A percentile compares a stretch with the other conserved stretches of the same genome.
Evolutionary conservation across 2,329 filamentous ascomycete genomes (phyloP).

Genomic region (Nemania abortiva): DNA sequence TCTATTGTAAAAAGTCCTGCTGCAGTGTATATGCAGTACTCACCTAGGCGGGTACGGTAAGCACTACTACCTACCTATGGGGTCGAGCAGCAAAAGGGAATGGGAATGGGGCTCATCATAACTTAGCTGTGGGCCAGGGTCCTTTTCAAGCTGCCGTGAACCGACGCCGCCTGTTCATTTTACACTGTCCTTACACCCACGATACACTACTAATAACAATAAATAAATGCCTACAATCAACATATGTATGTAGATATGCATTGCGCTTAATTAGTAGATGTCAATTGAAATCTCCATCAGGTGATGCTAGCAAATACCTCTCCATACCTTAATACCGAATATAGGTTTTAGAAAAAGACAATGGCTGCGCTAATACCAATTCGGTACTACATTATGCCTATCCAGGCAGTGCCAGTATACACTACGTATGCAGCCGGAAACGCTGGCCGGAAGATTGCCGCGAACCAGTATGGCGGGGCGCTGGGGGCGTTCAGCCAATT

Average conservation of each 20-base stretch:
- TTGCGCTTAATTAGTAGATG: neutral
- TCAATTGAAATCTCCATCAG: neutral
- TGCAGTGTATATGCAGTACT: neutral
- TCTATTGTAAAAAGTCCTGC: neutral
- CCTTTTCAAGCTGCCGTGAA: slow-evolving; percentile 8
- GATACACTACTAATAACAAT: neutral
- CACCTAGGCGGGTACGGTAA: neutral
- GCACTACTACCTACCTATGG: neutral
- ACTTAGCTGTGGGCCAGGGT: neutral
- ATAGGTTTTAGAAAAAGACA: neutral
- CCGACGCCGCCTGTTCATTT: neutral
- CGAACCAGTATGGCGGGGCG: slow-evolving; percentile 39
- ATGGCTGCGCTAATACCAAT: slow-evolving; percentile 36
- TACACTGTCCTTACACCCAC: neutral
- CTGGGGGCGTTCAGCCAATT: slow-evolving; percentile 29
- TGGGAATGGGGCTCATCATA: neutral
- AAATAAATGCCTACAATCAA: neutral
- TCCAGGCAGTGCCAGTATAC: neutral
- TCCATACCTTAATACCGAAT: too few relatives aligned
- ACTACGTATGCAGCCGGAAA: slow-evolving; percentile 36
- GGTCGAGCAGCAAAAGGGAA: too few relatives aligned
- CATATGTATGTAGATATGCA: neutral
- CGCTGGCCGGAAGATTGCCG: slow-evolving; percentile 43
- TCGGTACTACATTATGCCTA: slow-evolving; percentile 28
- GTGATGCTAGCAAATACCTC: neutral